These are phyloP conservation scores for Macroventuria anomochaeta DNA, from an alignment of 2,329 filamentous ascomycete species.

Conservation along the genomic window DNA sequence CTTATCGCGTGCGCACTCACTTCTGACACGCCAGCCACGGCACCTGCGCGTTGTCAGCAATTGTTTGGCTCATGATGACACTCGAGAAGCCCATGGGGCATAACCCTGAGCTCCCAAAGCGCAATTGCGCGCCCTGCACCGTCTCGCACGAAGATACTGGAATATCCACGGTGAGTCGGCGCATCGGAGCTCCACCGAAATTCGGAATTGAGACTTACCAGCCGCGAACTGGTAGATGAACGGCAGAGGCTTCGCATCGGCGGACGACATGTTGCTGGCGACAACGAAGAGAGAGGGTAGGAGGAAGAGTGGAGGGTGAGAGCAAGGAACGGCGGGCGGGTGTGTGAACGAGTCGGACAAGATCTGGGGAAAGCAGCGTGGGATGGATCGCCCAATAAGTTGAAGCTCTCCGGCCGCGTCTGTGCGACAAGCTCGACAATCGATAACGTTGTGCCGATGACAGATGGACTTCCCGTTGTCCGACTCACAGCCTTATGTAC, in stretches of 20 bases:
- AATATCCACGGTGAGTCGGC: slow-evolving; percentile 14
- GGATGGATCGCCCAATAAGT: slow-evolving; percentile 26
- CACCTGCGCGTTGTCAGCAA: slow-evolving; percentile 62
- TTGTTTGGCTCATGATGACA: slow-evolving; percentile 15
- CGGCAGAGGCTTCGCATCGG: slow-evolving; percentile 74
- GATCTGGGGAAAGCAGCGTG: slow-evolving; percentile 43
- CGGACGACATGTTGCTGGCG: slow-evolving; percentile 52
- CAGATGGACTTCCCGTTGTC: background rate
- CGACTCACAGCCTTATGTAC: no score
- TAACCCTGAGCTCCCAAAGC: background rate
- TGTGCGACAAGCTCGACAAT: background rate
- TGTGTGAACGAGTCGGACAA: slow-evolving; percentile 21
- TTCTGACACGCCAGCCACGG: slow-evolving; percentile 97
- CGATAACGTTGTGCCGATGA: background rate
- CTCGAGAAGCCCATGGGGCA: background rate
- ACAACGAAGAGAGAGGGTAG: slow-evolving; percentile 16
- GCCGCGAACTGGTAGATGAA: slow-evolving; percentile 96
- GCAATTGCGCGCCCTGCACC: slow-evolving; percentile 6
- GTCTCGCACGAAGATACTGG: slow-evolving; percentile 5
- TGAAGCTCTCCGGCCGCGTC: slow-evolving; percentile 1
- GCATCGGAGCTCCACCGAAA: slow-evolving; percentile 32
- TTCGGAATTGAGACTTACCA: slow-evolving; percentile 61
- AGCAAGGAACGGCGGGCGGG: slow-evolving; percentile 25
- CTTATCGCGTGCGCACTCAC: slow-evolving; percentile 59
- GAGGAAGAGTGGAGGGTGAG: slow-evolving; percentile 7